phyloP scores from a whole-genome alignment of 495 filamentous ascomycete genomes.

The Penicillium arizonense region DNA sequence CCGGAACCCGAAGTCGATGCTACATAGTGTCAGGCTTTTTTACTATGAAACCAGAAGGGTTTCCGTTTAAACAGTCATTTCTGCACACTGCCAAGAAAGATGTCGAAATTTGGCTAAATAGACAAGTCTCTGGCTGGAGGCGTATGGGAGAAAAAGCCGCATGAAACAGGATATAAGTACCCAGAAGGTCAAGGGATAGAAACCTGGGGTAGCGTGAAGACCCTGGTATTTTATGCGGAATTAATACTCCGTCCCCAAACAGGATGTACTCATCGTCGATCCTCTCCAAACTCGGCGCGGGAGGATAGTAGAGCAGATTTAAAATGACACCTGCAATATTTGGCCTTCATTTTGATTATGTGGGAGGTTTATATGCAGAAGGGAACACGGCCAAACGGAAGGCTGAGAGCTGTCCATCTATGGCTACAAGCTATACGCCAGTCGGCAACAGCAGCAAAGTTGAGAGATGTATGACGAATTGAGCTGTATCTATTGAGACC shows the following conservation, averaged over 20 bases:
- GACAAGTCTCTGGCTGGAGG: neutral
- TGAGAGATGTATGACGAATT: no score
- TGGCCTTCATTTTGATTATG: no score
- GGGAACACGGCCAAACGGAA: no score
- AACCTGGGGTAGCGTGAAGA: neutral
- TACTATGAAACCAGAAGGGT: neutral
- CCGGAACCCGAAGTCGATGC: neutral
- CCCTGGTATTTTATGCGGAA: slow-evolving; percentile 11
- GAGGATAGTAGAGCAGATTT: neutral
- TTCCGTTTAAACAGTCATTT: neutral
- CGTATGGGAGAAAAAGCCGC: neutral
- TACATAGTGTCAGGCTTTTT: neutral
- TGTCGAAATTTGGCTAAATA: neutral
- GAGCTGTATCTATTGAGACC: neutral
- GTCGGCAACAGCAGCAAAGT: no score
- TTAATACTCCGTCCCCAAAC: slow-evolving; percentile 15
- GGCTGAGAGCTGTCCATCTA: no score
- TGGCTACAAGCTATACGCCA: no score
- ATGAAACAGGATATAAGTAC: neutral
- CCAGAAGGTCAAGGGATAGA: slow-evolving; percentile 5
- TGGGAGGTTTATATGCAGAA: no score
- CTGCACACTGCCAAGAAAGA: neutral
- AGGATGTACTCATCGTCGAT: slow-evolving; percentile 12
- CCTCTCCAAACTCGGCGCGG: slow-evolving; percentile 7
- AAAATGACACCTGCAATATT: no score